Evolutionary conservation across 78 protist genomes (phyloP), one percentile per base, ranked within the genome.

Genomic region (Polysphondylium violaceum): DNA sequence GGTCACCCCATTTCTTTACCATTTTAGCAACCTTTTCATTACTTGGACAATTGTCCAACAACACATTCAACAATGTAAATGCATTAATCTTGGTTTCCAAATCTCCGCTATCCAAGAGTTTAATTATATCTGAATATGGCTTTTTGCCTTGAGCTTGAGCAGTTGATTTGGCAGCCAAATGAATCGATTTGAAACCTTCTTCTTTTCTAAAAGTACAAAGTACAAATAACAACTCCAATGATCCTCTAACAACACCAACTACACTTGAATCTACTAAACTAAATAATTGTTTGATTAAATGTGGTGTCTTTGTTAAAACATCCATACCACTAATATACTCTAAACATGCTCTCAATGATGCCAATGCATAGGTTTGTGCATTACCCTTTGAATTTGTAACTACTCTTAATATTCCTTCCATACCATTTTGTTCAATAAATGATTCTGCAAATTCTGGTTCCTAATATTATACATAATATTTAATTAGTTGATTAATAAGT

Each of bases 241-340:
- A 38, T 17, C 91, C 79, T 41, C 91, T 74, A 58, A 77, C 67
- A 3, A 83, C 91, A 59, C 91, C 91, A 43, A 83, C 91, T 8
- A 83, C 91, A 17, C 56, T 23, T 12, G 73, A 58, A 36, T 83
- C 91, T 12, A 83, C 68, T 36, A 83, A 69, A 17, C 56, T 23
- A 36, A 71, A 83, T 41, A 83, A 58, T 43, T 83, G 91, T 31
- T 83, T 83, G 50, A 83, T 74, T 33, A 83, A 43, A 23, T 44
- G 64, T 41, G 91, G 91, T 40, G 91, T 83, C 16, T 83, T 83
- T 14, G 91, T 83, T 25, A 83, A 69, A 35, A 83, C 31, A 11
- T 83, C 91, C 91, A 83, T 83, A 56, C 78, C 91, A 43, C 91
- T 83, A 35, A 83, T 72, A 59, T 83, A 83, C 67, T 83, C 91